These are phyloP conservation scores for Epichloe baconii DNA, from an alignment of 2,329 filamentous ascomycete species.

Conservation along the genomic window DNA sequence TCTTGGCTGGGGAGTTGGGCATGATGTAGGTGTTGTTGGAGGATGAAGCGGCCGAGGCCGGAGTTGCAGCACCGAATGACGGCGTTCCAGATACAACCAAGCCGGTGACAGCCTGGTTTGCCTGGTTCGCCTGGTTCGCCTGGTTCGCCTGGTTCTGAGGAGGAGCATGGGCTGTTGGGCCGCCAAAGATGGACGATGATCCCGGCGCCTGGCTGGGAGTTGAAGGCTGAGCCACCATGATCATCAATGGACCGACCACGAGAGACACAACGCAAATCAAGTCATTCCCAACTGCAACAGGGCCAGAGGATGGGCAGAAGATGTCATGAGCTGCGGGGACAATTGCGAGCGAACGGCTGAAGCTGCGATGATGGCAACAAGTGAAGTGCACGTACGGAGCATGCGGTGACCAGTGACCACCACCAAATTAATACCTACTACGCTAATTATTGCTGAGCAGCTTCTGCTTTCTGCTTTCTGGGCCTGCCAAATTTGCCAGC, in stretches of 20 bases:
- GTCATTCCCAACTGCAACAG: conserved; percentile 5
- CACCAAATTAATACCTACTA: too few relatives aligned
- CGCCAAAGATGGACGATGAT: conserved; percentile 33
- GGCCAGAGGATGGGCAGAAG: neutral
- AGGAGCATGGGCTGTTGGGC: conserved; percentile 18
- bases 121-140: conserved; percentile 7
- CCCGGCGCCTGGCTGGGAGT: conserved; percentile 27
- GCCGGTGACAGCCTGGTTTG: conserved; percentile 12
- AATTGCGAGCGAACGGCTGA: neutral
- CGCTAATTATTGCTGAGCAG: too few relatives aligned
- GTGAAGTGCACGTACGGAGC: neutral
- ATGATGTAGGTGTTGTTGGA: conserved; percentile 82
- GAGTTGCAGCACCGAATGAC: conserved; percentile 11
- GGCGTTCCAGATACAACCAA: conserved; percentile 16
- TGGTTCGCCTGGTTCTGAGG: conserved; percentile 16
- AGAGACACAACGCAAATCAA: neutral
- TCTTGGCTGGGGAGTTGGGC: conserved; percentile 69
- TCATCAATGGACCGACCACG: conserved; percentile 8
- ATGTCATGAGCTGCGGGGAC: neutral
- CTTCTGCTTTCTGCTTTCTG: neutral
- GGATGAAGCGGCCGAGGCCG: conserved; percentile 21
- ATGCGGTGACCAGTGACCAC: too few relatives aligned
- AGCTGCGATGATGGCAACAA: neutral
- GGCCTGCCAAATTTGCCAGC: neutral
- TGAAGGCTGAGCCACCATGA: conserved; percentile 31